Evolutionary conservation across 2,329 filamentous ascomycete genomes (phyloP).

Genomic region (Metarhizium sp.): DNA sequence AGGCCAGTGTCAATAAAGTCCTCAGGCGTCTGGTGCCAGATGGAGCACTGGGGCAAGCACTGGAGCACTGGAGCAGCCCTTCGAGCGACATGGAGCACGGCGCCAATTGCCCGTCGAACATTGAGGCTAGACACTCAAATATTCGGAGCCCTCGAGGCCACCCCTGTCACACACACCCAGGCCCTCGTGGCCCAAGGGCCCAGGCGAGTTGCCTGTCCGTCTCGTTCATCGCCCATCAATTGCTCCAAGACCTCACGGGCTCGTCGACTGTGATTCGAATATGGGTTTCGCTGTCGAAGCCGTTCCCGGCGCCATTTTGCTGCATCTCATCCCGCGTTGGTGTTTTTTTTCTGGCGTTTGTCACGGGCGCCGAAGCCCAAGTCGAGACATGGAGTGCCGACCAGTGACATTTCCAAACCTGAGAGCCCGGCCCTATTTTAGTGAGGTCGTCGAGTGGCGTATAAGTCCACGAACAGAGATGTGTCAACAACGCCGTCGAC

Average conservation of each 20-base stretch:
- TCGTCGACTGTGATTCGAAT: neutral
- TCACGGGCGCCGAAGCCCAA: neutral
- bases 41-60: neutral
- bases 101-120: too few species aligned
- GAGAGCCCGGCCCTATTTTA: neutral
- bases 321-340: neutral
- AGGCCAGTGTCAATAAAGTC: neutral
- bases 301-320: neutral
- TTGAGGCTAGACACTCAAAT: neutral
- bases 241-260: neutral
- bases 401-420: neutral
- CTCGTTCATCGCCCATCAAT: neutral
- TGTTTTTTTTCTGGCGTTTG: neutral
- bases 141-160: neutral
- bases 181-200: slow-evolving; percentile 2
- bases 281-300: neutral
- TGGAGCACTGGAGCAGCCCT: too few species aligned
- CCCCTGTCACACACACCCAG: slow-evolving; percentile 4
- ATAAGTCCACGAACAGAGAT: slow-evolving; percentile 3
- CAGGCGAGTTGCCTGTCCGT: neutral
- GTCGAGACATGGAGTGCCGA: neutral
- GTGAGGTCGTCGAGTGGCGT: neutral
- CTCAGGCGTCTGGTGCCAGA: neutral
- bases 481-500: neutral
- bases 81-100: too few species aligned